phyloP scores from a whole-genome alignment of 768 basidiomycete species.

The Leccinellum luteum region DNA sequence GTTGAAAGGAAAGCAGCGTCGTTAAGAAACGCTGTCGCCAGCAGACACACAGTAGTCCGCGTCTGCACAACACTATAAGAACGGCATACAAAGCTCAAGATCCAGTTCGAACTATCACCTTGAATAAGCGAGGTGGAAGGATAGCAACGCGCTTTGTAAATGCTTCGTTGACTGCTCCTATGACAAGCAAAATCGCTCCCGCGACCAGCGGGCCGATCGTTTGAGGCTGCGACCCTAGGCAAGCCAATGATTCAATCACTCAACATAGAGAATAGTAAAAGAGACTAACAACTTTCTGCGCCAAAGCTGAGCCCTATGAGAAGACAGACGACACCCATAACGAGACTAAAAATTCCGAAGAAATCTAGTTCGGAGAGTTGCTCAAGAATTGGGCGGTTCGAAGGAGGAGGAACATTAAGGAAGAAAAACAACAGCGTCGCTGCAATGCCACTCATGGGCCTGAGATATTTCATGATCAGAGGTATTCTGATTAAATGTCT shows the following conservation, averaged over 20 bases:
- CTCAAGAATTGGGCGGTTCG: slow-evolving; percentile 52
- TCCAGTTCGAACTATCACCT: slow-evolving; percentile 34
- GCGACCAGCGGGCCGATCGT: slow-evolving; percentile 58
- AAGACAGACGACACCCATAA: slow-evolving; percentile 62
- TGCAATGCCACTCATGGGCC: slow-evolving; percentile 70
- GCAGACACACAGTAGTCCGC: slow-evolving; percentile 62
- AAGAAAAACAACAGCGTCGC: slow-evolving; percentile 62
- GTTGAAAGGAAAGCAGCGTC: slow-evolving; percentile 57
- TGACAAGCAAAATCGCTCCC: slow-evolving; percentile 50
- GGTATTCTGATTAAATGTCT: not conserved
- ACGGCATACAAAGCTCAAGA: not conserved
- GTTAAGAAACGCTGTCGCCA: slow-evolving; percentile 60
- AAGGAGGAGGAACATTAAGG: slow-evolving; percentile 71
- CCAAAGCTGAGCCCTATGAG: slow-evolving; percentile 72
- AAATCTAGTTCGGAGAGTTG: slow-evolving; percentile 70
- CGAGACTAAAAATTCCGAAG: slow-evolving; percentile 57
- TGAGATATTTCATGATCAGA: slow-evolving; percentile 21
- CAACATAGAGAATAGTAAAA: not conserved
- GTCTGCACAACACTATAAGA: slow-evolving; percentile 41
- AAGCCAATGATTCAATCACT: not conserved
- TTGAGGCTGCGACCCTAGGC: slow-evolving; percentile 50
- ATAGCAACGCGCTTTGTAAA: slow-evolving; percentile 66
- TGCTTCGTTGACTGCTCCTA: slow-evolving; percentile 53
- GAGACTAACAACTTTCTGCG: slow-evolving; percentile 57
- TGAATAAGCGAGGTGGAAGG: slow-evolving; percentile 71